Evolutionary conservation across 305 asterid species (phyloP), one percentile per base, ranked within the genome.

Genomic region (Salvia sclarea): DNA sequence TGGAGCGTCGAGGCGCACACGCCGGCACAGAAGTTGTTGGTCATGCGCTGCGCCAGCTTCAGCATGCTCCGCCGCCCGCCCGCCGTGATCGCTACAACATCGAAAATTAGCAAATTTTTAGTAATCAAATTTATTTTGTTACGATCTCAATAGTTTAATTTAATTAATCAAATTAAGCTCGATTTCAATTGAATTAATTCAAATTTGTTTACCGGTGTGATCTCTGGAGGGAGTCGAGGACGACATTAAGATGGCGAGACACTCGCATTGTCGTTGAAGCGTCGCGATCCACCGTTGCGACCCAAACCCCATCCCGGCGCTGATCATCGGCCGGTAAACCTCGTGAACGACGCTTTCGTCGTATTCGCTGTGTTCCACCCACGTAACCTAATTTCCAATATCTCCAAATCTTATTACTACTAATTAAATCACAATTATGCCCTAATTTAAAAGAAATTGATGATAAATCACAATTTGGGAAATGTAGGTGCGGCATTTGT

Each of bases 1-100:
- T 94, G 91, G 18, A 89, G 85, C 0, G 95, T 83, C 11, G 99
- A 94, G 6, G 94, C 90, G 37, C 96, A 94, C 8, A 91, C 96
- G 0, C 99, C 97, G 1, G 98, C 92, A 12, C 96, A 94, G 20
- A 94, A 94, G 84, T 86, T 89, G 70, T 85, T 87, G 7, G 96
- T 94, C 99, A 94, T 91, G 16, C 99, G 96, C 30, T 91, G 97
- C 0, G 99, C 96, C 14, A 94, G 79, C 90, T 91, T 94, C 86
- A 94, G 48, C 96, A 94, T 87, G 84, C 98, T 94, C 69, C 89
- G 75, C 55, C 96, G 76, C 62, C 99, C 99, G 6, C 87, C 80
- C 1, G 88, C 71, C 0, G 96, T 87, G 49, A 94, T 89, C 0
- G 92, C 98, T n/a, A n/a, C n/a, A n/a, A n/a, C n/a, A n/a, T n/a